These are phyloP conservation scores for Pseudoneurospora amorphoporcata DNA, from an alignment of 495 filamentous ascomycete genomes.

Conservation along the genomic window DNA sequence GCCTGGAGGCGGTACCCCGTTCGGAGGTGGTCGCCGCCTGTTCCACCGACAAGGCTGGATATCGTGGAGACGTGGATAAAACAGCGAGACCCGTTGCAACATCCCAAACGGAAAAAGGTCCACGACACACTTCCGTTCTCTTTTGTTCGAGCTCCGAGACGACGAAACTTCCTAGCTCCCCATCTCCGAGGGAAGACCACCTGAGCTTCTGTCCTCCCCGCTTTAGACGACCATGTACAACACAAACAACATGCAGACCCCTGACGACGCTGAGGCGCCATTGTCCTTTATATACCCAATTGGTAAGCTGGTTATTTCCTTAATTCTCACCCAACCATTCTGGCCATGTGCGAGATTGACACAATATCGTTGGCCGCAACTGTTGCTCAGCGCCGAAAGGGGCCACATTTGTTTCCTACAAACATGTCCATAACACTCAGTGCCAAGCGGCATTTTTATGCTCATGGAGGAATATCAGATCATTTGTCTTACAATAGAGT, in stretches of 20 bases:
- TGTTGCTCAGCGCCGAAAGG: background rate
- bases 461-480: background rate
- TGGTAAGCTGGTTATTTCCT: constrained; percentile 31
- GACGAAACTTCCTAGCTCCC: background rate
- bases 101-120: background rate
- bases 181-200: background rate
- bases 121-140: background rate
- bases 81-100: background rate
- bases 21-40: background rate
- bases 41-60: background rate
- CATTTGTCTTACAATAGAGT: background rate
- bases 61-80: background rate
- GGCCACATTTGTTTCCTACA: constrained; percentile 1
- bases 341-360: constrained; percentile 31
- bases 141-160: background rate
- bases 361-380: constrained; percentile 27
- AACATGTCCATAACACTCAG: constrained; percentile 14
- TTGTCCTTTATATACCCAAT: constrained; percentile 40
- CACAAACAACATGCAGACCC: constrained; percentile 30
- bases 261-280: constrained; percentile 28
- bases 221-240: constrained; percentile 15
- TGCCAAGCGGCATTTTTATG: constrained; percentile 10
- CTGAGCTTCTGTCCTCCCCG: constrained; percentile 3
- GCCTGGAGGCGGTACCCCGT: background rate
- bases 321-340: constrained; percentile 34